Base-by-base conservation (phyloP, 2,329 filamentous ascomycete species). In the Alternaria brassicicola region DNA sequence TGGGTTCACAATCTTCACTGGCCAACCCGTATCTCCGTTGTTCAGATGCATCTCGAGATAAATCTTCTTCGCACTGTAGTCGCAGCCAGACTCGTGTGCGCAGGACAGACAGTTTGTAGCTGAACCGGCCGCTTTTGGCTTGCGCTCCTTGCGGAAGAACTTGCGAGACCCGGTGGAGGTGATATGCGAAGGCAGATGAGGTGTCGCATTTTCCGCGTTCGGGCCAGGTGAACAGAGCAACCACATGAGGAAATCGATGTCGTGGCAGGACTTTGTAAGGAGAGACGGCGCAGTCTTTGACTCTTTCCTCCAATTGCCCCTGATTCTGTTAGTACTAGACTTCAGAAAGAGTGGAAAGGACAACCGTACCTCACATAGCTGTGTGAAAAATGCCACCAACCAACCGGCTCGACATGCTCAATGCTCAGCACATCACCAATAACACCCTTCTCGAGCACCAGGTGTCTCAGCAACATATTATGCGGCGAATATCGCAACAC, bases 191-290 rank as follows among this genome's bases (percentile, higher is more conserved):
- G 94, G 94, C 0, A 94, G 81, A 75, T 97, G 93, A 0, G 89
- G 85, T 13, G 81, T 76, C 6, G 75, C 62, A 26, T 70, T 69
- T 23, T 65, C 62, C 78, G 73, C 67, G 2, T 72, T 69, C 2
- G 81, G 71, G 0, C 84, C 76, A 0, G 92, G 91, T 1, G 91
- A 92, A 72, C 89, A 94, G 10, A 98, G 84, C 45, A 98, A 80
- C 95, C 95, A 99, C 15, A 98, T 82, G 4, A 98, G 80, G 56
- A 98, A 87, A 73, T 99, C 95, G 48, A 99, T 91, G 68, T 99
- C 95, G 71, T 99, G 95, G 68, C 95, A 98, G 58, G 92, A 96
- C 78, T 98, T 99, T 3, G 94, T 97, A 28, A 99, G 83, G 2
- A 99, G 83, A 1, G 91, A 94, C 6, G 89, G 94, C 23, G 85